Evolutionary conservation across 140 eudicot genomes (phyloP).

Genomic region (Senecio squalidus): DNA sequence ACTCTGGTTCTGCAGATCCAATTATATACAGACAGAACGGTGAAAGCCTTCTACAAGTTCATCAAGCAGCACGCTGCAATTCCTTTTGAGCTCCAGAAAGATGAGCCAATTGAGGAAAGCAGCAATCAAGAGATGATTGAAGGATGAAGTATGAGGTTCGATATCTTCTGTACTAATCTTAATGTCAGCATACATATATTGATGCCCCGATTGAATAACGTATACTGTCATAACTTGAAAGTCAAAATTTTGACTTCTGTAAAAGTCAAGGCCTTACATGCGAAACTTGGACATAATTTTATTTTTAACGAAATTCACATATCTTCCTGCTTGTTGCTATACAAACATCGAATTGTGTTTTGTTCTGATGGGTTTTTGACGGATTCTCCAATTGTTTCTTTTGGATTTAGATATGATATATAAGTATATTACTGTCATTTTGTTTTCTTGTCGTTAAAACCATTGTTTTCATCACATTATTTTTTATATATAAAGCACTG

Average conservation of each 20-base stretch:
- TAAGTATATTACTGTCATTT: background rate
- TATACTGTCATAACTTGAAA: background rate
- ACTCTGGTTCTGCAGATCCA: constrained; percentile 45
- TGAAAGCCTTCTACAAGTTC: constrained; percentile 64
- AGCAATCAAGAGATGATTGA: constrained; percentile 30
- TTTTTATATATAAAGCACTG: background rate
- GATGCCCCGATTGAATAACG: constrained; percentile 7
- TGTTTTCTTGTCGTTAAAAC: constrained; percentile 9
- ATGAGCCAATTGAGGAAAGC: constrained; percentile 5
- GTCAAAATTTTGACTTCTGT: background rate
- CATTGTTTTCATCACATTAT: constrained; percentile 27
- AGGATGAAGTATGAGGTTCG: constrained; percentile 48
- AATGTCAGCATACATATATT: constrained; percentile 19
- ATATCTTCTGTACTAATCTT: constrained; percentile 8
- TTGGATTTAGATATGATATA: constrained; percentile 9
- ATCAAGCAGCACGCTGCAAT: constrained; percentile 69
- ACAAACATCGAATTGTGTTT: background rate
- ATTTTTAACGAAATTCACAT: background rate
- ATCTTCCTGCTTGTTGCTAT: background rate
- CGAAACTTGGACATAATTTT: constrained; percentile 10
- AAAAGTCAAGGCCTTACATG: constrained; percentile 22
- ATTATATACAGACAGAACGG: constrained; percentile 55
- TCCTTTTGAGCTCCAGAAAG: constrained; percentile 60
- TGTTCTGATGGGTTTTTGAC: constrained; percentile 23
- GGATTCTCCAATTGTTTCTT: constrained; percentile 9